phyloP scores from a whole-genome alignment of 345 rosid genomes.

The Syzygium aqueum region DNA sequence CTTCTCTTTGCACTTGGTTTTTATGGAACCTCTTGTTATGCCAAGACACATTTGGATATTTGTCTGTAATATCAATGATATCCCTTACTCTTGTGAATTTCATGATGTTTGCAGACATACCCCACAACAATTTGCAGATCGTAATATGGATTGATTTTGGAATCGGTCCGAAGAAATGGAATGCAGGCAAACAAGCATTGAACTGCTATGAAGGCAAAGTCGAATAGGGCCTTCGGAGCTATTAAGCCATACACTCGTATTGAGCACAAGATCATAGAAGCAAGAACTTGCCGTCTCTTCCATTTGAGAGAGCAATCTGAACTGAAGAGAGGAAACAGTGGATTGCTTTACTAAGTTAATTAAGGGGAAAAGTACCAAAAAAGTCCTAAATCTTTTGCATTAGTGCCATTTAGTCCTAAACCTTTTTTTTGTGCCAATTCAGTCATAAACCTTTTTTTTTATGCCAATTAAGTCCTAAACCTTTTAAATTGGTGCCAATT shows the following conservation, averaged over 20 bases:
- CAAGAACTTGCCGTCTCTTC: not conserved
- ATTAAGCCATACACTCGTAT: too few species aligned
- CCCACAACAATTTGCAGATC: too few species aligned
- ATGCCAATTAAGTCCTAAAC: not conserved
- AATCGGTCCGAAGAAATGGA: too few species aligned
- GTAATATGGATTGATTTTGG: too few species aligned
- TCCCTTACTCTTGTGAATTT: not conserved
- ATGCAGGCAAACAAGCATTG: not conserved
- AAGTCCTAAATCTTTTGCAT: not conserved
- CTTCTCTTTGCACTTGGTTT: not conserved
- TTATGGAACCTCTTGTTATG: not conserved
- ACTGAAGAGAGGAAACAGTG: too few species aligned
- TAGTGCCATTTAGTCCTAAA: accelerated
- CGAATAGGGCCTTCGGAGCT: not conserved
- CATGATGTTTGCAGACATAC: not conserved
- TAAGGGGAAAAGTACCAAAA: not conserved
- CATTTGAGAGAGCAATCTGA: not conserved
- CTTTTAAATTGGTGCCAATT: too few species aligned
- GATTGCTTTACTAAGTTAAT: too few species aligned
- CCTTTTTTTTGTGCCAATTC: too few species aligned
- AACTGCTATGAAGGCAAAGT: not conserved
- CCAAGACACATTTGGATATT: not conserved
- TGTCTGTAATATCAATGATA: not conserved
- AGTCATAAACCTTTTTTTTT: too few species aligned
- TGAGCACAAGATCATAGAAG: not conserved